These are phyloP conservation scores for Aspergillus tanneri DNA, from an alignment of 2,329 filamentous ascomycete species.

Conservation along the genomic window DNA sequence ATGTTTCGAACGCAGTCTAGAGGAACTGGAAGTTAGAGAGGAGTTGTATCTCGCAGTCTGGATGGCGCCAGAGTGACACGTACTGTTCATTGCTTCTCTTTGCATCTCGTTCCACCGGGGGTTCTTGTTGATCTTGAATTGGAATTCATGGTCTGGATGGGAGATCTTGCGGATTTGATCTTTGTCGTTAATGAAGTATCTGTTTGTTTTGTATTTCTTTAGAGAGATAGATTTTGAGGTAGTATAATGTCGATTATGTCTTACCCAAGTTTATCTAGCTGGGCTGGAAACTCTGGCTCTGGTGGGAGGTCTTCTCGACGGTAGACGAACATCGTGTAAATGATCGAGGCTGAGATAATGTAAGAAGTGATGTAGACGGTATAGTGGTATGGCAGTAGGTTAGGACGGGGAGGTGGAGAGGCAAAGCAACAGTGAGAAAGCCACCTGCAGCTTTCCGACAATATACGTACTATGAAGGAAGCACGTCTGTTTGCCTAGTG, in stretches of 20 bases:
- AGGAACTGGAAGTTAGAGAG: conserved; percentile 2
- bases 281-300: conserved; percentile 64
- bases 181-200: conserved; percentile 74
- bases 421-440: conserved; percentile 2
- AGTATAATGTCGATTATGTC: conserved; percentile 20
- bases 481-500: background rate
- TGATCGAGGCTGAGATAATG: no score
- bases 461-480: background rate
- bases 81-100: conserved; percentile 71
- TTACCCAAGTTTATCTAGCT: conserved; percentile 72
- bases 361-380: background rate
- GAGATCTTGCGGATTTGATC: conserved; percentile 72
- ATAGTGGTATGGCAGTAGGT: background rate
- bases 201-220: conserved; percentile 33
- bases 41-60: background rate
- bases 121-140: conserved; percentile 71
- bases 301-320: conserved; percentile 65
- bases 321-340: conserved; percentile 70
- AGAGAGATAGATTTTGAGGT: no score
- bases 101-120: conserved; percentile 75
- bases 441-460: conserved; percentile 8
- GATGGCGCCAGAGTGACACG: conserved; percentile 20
- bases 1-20: conserved; percentile 57
- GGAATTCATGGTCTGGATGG: conserved; percentile 68
- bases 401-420: background rate